Percentiles rank a stretch among this genome's conserved stretches.
Conservation (phyloP, 306 rosid species). For the Aeschynomene evenia region DNA sequence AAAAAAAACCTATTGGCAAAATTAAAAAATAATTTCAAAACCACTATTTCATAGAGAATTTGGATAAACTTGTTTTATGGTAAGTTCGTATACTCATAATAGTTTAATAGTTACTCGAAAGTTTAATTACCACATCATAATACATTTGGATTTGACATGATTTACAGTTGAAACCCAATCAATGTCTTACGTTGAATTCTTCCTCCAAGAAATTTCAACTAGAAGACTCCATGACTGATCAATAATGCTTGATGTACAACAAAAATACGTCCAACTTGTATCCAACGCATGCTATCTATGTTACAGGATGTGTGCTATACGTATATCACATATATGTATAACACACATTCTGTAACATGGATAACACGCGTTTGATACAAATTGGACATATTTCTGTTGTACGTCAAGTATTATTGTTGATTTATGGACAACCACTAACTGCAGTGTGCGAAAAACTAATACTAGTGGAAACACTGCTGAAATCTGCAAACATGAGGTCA, state of each 20-base stretch:
- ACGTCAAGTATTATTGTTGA: no score
- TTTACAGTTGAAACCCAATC: slow-evolving; percentile 34
- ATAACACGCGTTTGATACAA: no score
- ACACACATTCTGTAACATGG: no score
- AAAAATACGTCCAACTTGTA: no score
- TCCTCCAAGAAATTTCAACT: slow-evolving; percentile 17
- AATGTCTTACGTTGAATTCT: slow-evolving; percentile 24
- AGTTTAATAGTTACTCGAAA: no score
- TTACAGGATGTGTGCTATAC: no score
- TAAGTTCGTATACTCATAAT: no score
- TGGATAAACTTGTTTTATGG: no score
- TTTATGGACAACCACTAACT: no score
- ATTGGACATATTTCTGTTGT: no score
- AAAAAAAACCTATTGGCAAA: neutral
- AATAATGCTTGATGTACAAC: neutral
- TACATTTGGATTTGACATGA: slow-evolving; percentile 25
- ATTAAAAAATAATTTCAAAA: slow-evolving; percentile 8
- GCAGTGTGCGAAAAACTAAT: neutral
- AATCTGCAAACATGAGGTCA: slow-evolving; percentile 19
- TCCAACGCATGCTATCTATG: no score
- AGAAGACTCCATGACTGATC: neutral
- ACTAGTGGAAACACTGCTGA: slow-evolving; percentile 12
- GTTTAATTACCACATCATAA: neutral
- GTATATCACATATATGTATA: no score
- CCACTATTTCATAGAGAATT: slow-evolving; percentile 18